These are phyloP conservation scores for Volvox africanus DNA, from an alignment of 139 green algal genomes.

Conservation along the genomic window DNA sequence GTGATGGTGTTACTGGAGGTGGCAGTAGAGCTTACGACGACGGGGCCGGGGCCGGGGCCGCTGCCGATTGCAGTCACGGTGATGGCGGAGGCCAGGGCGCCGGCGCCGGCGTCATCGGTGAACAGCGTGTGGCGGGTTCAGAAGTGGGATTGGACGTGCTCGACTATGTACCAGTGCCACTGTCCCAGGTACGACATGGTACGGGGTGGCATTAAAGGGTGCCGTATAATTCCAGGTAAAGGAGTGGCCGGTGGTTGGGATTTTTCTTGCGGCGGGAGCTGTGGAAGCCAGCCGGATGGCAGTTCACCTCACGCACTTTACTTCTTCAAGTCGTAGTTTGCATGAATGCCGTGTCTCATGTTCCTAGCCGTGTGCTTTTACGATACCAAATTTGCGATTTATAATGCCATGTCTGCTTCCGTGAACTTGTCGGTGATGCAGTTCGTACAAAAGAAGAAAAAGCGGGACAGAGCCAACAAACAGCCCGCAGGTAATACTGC, in stretches of 20 bases:
- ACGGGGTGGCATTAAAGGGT: too few relatives aligned
- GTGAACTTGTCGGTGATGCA: too few relatives aligned
- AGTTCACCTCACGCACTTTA: too few relatives aligned
- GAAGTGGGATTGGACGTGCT: constrained; percentile 32
- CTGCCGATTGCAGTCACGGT: background rate
- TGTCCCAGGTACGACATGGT: constrained; percentile 23
- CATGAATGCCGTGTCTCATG: too few relatives aligned
- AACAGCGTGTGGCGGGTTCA: background rate
- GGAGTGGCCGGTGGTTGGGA: too few relatives aligned
- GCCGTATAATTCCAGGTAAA: too few relatives aligned
- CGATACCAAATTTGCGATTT: too few relatives aligned
- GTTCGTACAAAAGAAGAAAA: background rate
- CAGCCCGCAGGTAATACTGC: background rate
- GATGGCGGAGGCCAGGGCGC: background rate
- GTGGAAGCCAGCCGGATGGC: too few relatives aligned
- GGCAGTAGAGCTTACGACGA: background rate
- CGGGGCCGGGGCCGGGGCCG: background rate
- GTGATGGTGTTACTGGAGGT: background rate
- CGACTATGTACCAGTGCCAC: constrained; percentile 36
- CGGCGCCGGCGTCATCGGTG: background rate
- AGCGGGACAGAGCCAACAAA: background rate
- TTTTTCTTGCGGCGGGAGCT: too few relatives aligned
- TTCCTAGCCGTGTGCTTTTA: too few relatives aligned
- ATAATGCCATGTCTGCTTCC: too few relatives aligned
- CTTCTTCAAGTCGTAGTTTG: too few relatives aligned